Evolutionary conservation across 306 rosid species (phyloP), one percentile per base, ranked within the genome.

Genomic region (Mimosa pudica): DNA sequence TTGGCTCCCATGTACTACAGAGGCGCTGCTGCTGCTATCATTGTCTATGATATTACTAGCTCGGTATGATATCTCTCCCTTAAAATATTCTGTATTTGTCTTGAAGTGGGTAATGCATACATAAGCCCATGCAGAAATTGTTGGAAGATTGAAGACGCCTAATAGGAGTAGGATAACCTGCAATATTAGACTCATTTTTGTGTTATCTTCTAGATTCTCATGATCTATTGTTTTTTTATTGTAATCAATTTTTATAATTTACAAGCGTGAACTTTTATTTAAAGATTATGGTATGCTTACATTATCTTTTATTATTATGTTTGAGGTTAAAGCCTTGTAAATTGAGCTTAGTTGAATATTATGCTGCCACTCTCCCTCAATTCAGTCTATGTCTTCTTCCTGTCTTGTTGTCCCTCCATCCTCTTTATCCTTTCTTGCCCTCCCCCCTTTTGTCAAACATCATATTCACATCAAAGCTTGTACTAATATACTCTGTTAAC

Each of bases 1-100:
- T 78, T 88, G 87, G 92, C 92, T 82, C 92, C 92, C 72, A 88
- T 88, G 92, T 88, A 88, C 66, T 88, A 88, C 89, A 80, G 92
- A 86, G 92, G 92, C 2, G 92, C 92, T 33, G 92, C 92, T 33
- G 92, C 89, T 52, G 89, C 92, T 79, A 84, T 88, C 82, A 88
- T 88, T 64, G 92, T 86, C 88, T 88, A 88, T 6, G 92, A 88
- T 84, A 88, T 88, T 76, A 88, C 92, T 42, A 88, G 79, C 79
- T 1, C 68, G 4, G 92, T 88, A 86, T 72, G 85, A 58, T 80
- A 41, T 65, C 74, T 83, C 66, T 83, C 5, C 77, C 66, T 79
- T 63, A 58, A 58, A 17, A 54, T 60, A 58, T 82, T 47, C 70
- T 62, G 36, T 73, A 46, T 71, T 71, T 45, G 17, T 78, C 36